These are phyloP conservation scores for Scutellaria galericulata DNA, from an alignment of 257 asterid species.

Conservation along the genomic window DNA sequence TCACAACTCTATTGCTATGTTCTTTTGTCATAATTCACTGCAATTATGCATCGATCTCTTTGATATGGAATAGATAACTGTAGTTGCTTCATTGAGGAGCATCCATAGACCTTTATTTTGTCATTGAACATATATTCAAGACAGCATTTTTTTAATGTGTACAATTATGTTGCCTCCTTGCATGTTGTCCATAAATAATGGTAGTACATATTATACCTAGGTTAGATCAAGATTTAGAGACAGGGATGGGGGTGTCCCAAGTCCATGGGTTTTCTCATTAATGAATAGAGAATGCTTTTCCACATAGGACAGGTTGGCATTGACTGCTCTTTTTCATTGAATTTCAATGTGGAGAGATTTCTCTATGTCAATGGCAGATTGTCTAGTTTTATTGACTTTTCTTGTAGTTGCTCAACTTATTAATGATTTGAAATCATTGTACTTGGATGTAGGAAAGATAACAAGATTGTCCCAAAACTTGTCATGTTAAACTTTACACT, in stretches of 20 bases:
- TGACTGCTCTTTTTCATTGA: constrained; percentile 35
- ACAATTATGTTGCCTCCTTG: constrained; percentile 28
- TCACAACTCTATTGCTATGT: constrained; percentile 48
- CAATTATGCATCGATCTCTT: constrained; percentile 42
- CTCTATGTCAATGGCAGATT: constrained; percentile 43
- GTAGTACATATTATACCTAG: constrained; percentile 26
- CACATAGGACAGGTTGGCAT: constrained; percentile 55
- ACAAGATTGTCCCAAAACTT: constrained; percentile 15
- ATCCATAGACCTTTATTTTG: constrained; percentile 19
- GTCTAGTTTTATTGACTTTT: constrained; percentile 33
- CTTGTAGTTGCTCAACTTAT: constrained; percentile 25
- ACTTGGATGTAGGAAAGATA: constrained; percentile 28
- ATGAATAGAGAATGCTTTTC: constrained; percentile 43
- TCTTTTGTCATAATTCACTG: constrained; percentile 42
- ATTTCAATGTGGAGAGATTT: constrained; percentile 36
- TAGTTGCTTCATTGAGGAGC: constrained; percentile 33
- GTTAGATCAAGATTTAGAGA: constrained; percentile 35
- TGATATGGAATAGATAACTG: constrained; percentile 39
- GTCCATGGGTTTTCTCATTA: constrained; percentile 45
- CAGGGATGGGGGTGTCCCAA: constrained; percentile 40
- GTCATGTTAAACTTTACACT: background rate
- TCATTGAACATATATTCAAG: constrained; percentile 25
- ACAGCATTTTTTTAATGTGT: constrained; percentile 35
- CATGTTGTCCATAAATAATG: constrained; percentile 32
- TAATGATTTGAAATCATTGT: background rate